Conservation (phyloP, 2,329 filamentous ascomycete genomes). For the Penicillium paneum region DNA sequence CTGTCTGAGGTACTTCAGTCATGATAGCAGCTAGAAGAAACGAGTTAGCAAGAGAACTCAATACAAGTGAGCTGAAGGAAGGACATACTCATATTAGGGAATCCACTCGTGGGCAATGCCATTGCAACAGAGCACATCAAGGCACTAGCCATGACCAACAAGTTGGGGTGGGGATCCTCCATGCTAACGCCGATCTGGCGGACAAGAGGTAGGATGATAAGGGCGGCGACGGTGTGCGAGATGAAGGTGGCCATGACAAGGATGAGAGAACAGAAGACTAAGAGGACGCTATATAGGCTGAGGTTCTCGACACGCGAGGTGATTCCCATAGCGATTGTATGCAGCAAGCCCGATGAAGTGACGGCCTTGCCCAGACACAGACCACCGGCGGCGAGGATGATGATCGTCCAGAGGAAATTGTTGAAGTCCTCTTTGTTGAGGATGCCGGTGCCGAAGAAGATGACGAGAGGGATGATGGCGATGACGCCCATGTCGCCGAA, state of each 20-base stretch:
- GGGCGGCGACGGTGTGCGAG: constrained; percentile 90
- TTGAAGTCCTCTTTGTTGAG: constrained; percentile 99
- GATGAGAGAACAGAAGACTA: constrained; percentile 81
- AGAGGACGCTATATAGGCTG: constrained; percentile 78
- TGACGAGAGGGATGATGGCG: constrained; percentile 88
- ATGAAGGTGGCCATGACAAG: constrained; percentile 96
- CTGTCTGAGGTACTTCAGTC: constrained; percentile 92
- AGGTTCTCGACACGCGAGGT: constrained; percentile 70
- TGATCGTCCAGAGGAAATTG: constrained; percentile 99
- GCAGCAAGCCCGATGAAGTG: constrained; percentile 84
- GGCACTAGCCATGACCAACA: constrained; percentile 91
- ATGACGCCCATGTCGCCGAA: constrained; percentile 99
- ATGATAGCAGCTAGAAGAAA: constrained; percentile 77
- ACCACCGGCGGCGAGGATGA: constrained; percentile 92
- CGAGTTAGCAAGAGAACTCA: constrained; percentile 10
- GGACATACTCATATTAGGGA: constrained; percentile 97
- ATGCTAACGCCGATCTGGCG: constrained; percentile 79
- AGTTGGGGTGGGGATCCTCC: constrained; percentile 85
- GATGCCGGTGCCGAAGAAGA: constrained; percentile 96
- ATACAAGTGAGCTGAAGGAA: constrained; percentile 1
- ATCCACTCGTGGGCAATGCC: constrained; percentile 91
- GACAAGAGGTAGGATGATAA: constrained; percentile 91
- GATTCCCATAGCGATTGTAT: constrained; percentile 79
- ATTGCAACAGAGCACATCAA: constrained; percentile 98
- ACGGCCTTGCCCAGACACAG: constrained; percentile 91